Evolutionary conservation across 805 yeast species (phyloP).

Genomic region (Pichia pseudocactophila): DNA sequence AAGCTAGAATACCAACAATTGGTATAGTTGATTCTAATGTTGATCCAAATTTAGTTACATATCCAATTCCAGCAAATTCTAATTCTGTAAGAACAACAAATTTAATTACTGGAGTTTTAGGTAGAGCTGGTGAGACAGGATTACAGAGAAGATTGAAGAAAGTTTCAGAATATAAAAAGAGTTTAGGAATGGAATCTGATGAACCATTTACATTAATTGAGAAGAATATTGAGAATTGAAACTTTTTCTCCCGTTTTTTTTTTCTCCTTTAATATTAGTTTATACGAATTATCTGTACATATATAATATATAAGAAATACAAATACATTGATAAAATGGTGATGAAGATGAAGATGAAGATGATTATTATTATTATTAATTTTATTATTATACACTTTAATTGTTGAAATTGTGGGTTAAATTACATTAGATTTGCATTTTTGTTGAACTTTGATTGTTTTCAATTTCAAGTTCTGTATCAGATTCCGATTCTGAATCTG

Average conservation of each 20-base stretch:
- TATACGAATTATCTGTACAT: too few relatives aligned
- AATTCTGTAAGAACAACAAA: constrained; percentile 78
- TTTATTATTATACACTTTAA: too few relatives aligned
- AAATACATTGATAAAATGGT: too few relatives aligned
- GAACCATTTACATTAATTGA: constrained; percentile 15
- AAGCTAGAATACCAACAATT: constrained; percentile 80
- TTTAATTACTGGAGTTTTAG: constrained; percentile 71
- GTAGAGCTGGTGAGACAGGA: constrained; percentile 81
- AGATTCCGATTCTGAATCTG: constrained; percentile 69
- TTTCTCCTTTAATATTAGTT: neutral
- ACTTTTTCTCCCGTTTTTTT: neutral
- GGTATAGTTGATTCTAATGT: constrained; percentile 92
- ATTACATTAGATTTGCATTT: neutral
- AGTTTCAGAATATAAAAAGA: constrained; percentile 26
- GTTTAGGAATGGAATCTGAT: constrained; percentile 19
- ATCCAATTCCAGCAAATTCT: constrained; percentile 95
- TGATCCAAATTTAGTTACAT: constrained; percentile 83
- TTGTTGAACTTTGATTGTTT: neutral
- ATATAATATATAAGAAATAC: too few relatives aligned
- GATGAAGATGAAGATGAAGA: too few relatives aligned
- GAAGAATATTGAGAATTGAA: neutral
- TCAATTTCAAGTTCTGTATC: constrained; percentile 26
- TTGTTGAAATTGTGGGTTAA: too few relatives aligned
- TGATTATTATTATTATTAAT: too few relatives aligned
- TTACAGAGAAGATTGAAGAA: constrained; percentile 44